Base-by-base conservation (phyloP, 2,329 filamentous ascomycete genomes). In the Xylaria sp. region DNA sequence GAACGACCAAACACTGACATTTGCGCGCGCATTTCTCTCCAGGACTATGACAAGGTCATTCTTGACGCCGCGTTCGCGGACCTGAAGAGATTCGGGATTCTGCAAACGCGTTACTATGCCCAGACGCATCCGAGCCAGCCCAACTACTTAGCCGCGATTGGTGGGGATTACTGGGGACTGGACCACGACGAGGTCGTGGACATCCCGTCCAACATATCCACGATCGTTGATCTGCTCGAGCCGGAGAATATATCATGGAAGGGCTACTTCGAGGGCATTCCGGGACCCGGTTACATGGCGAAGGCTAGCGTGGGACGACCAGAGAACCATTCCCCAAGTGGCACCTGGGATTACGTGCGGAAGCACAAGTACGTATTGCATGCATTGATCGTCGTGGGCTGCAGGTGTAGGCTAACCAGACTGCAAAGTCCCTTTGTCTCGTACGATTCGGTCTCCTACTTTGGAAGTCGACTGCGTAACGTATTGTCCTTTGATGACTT, bases 401-500 rank as follows among this genome's bases (percentile, higher is more conserved):
- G 2, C 13, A 8, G 23, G n/a, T 10, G 6, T 18, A 10, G 53
- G 19, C 58, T 56, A 47, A 65, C 42, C 39, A 13, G 42, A 37
- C 6, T 6, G 5, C 47, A 53, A 59, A 77, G 75, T 59, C 76
- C 75, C 4, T 77, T 76, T 51, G 73, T 76, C 37, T 76, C 75
- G 2, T 78, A 72, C 55, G 75, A 78, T 66, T 77, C 74, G 61
- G 67, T 78, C 58, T 74, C 71, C 58, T 67, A 65, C 47, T 68
- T 76, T 34, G 76, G 75, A 2, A 66, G 65, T 53, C 80, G 87
- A 18, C 76, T 88, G 1, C 76, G 79, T 42, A 79, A 82, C 62
- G 79, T 88, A 65, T 85, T 86, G 71, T 87, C 85, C 63, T 81
- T 89, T 65, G 79, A 79, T 23, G 76, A 80, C 58, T 89, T 90